Evolutionary conservation across 306 rosid species (phyloP).

Genomic region (cucumber (Cucumis sativus)): DNA sequence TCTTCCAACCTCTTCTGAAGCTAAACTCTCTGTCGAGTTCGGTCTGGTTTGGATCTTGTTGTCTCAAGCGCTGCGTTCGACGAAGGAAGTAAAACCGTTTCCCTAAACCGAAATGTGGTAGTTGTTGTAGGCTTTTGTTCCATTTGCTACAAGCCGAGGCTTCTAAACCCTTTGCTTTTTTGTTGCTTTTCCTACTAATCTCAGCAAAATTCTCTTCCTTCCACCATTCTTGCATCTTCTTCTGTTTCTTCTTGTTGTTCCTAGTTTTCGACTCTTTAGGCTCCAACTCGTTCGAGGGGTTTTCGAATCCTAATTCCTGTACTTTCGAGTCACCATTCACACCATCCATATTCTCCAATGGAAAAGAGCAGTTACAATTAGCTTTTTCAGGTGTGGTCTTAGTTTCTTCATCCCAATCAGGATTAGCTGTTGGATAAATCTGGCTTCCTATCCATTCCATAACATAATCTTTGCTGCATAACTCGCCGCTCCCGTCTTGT

Average conservation of each 20-base stretch:
- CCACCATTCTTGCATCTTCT: slow-evolving; percentile 99
- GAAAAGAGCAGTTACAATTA: slow-evolving; percentile 29
- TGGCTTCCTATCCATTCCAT: slow-evolving; percentile 98
- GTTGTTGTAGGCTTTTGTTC: slow-evolving; percentile 65
- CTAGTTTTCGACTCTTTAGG: slow-evolving; percentile 32
- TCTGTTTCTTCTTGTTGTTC: slow-evolving; percentile 50
- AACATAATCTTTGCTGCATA: slow-evolving; percentile 84
- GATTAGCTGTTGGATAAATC: slow-evolving; percentile 63
- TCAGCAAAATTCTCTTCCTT: slow-evolving; percentile 85
- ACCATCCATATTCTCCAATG: slow-evolving; percentile 34
- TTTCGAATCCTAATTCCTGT: slow-evolving; percentile 22
- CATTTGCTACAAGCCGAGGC: slow-evolving; percentile 20
- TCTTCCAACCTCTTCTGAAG: slow-evolving; percentile 83
- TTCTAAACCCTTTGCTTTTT: slow-evolving; percentile 36
- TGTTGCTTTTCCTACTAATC: slow-evolving; percentile 57
- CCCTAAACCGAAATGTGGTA: slow-evolving; percentile 63
- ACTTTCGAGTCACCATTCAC: slow-evolving; percentile 30
- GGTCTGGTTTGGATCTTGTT: slow-evolving; percentile 28
- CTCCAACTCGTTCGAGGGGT: slow-evolving; percentile 21
- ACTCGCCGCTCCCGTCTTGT: slow-evolving; percentile 74
- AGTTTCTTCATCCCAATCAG: slow-evolving; percentile 75
- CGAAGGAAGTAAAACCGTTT: slow-evolving; percentile 40
- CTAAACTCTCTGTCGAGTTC: slow-evolving; percentile 74
- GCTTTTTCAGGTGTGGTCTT: slow-evolving; percentile 37
- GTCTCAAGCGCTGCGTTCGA: slow-evolving; percentile 30